phyloP scores from a whole-genome alignment of 2,329 filamentous ascomycete genomes.

The Fonsecaea pedrosoi region DNA sequence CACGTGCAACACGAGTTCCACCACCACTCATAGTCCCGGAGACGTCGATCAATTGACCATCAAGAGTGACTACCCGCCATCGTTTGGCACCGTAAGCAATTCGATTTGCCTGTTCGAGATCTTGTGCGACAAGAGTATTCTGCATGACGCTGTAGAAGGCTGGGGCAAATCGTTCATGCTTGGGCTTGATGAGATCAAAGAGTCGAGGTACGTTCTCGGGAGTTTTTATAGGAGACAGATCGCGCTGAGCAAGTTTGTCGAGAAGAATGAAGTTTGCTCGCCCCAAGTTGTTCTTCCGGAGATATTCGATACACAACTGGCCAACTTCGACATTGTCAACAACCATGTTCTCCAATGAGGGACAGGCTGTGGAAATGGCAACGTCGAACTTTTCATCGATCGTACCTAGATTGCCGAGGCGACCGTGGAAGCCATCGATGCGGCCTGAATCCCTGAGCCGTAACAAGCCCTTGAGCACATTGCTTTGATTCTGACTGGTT shows the following conservation, averaged over 20 bases:
- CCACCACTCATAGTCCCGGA: constrained; percentile 99
- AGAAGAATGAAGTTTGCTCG: constrained; percentile 96
- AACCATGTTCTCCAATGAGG: constrained; percentile 91
- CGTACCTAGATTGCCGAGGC: constrained; percentile 89
- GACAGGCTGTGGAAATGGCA: constrained; percentile 96
- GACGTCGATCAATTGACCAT: constrained; percentile 95
- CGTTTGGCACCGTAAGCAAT: constrained; percentile 93
- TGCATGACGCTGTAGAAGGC: constrained; percentile 96
- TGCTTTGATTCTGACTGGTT: constrained; percentile 88
- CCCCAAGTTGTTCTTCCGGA: constrained; percentile 95
- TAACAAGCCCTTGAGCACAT: constrained; percentile 90
- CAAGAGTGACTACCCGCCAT: constrained; percentile 95
- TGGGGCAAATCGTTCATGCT: constrained; percentile 82
- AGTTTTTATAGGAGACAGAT: constrained; percentile 80
- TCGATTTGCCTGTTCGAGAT: constrained; percentile 93
- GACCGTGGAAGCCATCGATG: constrained; percentile 95
- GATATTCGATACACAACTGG: constrained; percentile 96
- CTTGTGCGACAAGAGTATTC: constrained; percentile 90
- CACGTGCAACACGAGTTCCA: constrained; percentile 86
- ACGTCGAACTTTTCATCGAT: constrained; percentile 96
- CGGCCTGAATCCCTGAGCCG: constrained; percentile 93
- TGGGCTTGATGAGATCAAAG: constrained; percentile 89
- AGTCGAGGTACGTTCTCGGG: constrained; percentile 90
- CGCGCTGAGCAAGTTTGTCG: constrained; percentile 80
- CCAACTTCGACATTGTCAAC: constrained; percentile 95